Base-by-base conservation (phyloP, 208 protist genomes). In the Wallacemonas sp. region DNA sequence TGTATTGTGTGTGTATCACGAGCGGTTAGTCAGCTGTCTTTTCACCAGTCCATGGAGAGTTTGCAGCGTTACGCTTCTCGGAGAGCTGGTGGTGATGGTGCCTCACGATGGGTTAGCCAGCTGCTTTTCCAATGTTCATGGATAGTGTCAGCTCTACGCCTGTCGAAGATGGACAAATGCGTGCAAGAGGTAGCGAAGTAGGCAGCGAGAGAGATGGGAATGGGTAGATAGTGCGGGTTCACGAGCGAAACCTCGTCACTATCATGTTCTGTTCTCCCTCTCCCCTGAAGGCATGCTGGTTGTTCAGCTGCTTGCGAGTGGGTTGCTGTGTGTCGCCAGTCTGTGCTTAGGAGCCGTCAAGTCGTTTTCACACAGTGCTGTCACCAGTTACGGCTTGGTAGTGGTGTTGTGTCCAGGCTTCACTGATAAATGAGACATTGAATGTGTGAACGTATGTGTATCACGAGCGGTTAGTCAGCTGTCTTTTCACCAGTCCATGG, bases 61-160 rank as follows among this genome's bases (percentile, higher is more conserved):
- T 48, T 39, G 57, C 57, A 63, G 57, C 57, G 57, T 63, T 63
- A 63, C 57, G 29, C 38, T n/a, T 19, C 57, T 49, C 41, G 57
- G 24, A 63, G 57, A 63, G 8, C 57, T 49, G 17, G 14, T 41
- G 36, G n/a, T n/a, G n/a, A n/a, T n/a, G n/a, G n/a, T n/a, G n/a
- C n/a, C n/a, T n/a, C n/a, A 65, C 43, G 36, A 65, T 6, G 9
- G 43, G 60, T 65, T 39, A 65, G 60, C 32, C 60, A 65, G 60
- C 60, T 65, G 60, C 1, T 9, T 58, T 43, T 58, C 32, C 52
- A 26, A 3, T 12, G 6, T 27, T 39, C 52, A n/a, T 58, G 52
- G 52, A 58, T 39, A 26, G 30, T 24, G 26, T 23, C 41, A 48
- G 60, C 60, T 27, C 32, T 65, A 65, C 60, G n/a, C 43, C 36